These are phyloP conservation scores for Naegleria lovaniensis DNA, from an alignment of 208 protist genomes.

Conservation along the genomic window DNA sequence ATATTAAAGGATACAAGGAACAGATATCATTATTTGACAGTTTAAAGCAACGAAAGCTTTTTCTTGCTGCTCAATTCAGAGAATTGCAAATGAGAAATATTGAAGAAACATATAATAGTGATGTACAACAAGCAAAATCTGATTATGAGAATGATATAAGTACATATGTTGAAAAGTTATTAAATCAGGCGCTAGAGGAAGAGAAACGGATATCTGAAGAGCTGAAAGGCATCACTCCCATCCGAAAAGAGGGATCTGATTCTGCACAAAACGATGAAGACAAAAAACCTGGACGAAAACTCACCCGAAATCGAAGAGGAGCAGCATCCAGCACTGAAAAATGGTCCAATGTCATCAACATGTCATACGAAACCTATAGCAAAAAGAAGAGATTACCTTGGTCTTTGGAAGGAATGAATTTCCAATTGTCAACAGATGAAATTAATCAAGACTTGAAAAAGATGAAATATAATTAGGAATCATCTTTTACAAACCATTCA, in stretches of 20 bases:
- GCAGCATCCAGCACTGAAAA: not conserved
- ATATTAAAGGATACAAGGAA: not conserved
- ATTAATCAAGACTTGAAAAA: not conserved
- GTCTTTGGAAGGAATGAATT: not conserved
- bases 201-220: not conserved
- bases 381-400: slow-evolving; percentile 6
- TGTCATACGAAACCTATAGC: not conserved
- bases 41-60: not conserved
- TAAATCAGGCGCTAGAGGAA: not conserved
- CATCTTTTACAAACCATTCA: not conserved
- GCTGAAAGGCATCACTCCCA: not conserved
- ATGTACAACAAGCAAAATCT: not conserved
- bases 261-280: not conserved
- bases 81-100: not conserved
- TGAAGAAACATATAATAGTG: not conserved
- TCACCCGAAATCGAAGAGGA: not conserved
- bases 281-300: not conserved
- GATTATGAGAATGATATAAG: slow-evolving; percentile 5
- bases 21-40: not conserved
- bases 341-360: not conserved
- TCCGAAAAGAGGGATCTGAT: not conserved
- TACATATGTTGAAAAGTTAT: not conserved
- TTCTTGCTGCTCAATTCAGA: not conserved
- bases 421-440: not conserved
- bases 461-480: not conserved